Evolutionary conservation across 1,284 basidiomycete species (phyloP), one percentile per base, ranked within the genome.

Genomic region (Ceratorhiza oryzae-sativae): DNA sequence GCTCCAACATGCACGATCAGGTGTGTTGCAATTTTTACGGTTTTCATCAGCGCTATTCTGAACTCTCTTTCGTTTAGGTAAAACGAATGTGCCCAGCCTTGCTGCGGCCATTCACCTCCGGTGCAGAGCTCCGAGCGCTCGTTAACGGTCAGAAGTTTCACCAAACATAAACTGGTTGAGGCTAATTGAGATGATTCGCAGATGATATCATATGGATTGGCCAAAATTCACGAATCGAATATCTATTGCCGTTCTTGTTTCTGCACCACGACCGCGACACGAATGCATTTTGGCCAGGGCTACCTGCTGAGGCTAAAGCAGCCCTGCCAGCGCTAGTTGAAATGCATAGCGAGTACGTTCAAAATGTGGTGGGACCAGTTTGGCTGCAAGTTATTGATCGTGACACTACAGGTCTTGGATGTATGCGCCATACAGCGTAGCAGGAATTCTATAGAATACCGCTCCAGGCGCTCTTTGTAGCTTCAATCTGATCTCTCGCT

Each of bases 241-340:
- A 68, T 20, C 36, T 68, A 2, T 23, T 68, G 6, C 63, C 63
- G 13, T 68, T 68, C 39, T 23, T 68, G 2, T 49, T 68, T 27
- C 63, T 68, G 25, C 63, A 68, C 36, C 63, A 68, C 23, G 63
- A 68, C 12, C 63, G 51, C 27, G 45, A n/a, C 20, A 45, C 63
- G 13, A 68, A 68, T 36, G 49, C n/a, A 20, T 36, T 25, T 25
- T 68, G 63, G 63, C 63, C 63, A 12, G 63, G 63, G 12, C 51
- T 68, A n/a, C 63, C 63, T 12, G 34, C 36, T 2, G 36, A 68
- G 27, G 63, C 36, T 9, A 68, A 27, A 51, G 25, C 39, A 6
- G 51, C 27, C 5, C 3, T 68, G 25, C 63, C 63, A 8, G 39
- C 15, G n/a, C 41, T 68, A 12, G 25, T 68, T 9, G 36, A 20